Percentiles rank a stretch among this genome's conserved stretches.
These are phyloP conservation scores for Suillus cothurnatus DNA, from an alignment of 768 basidiomycete species.

Conservation along the genomic window DNA sequence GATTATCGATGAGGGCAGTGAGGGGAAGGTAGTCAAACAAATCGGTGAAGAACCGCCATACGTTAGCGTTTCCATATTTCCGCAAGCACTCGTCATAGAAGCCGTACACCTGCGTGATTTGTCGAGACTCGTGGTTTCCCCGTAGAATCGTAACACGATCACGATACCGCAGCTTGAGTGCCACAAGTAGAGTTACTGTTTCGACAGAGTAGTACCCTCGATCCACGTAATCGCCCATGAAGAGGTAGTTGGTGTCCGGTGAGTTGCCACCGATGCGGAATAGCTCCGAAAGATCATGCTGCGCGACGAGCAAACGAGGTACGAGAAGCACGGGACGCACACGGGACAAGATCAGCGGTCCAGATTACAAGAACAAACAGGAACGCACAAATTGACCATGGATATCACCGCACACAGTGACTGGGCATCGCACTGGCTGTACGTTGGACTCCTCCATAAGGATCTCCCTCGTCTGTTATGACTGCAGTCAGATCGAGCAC, in stretches of 20 bases:
- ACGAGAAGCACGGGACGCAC: constrained; percentile 8
- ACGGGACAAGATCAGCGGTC: constrained; percentile 26
- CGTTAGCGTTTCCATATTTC: constrained; percentile 99
- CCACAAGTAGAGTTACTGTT: constrained; percentile 96
- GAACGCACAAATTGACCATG: constrained; percentile 98
- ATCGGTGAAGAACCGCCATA: constrained; percentile 99
- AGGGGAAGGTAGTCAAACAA: constrained; percentile 97
- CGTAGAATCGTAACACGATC: constrained; percentile 97
- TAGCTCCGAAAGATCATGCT: constrained; percentile 99
- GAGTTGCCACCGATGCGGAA: constrained; percentile 99
- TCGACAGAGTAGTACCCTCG: constrained; percentile 99
- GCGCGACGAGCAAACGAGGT: constrained; percentile 23
- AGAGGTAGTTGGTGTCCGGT: constrained; percentile 99
- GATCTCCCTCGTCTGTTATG: constrained; percentile 88
- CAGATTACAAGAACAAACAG: constrained; percentile 21
- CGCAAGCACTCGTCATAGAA: constrained; percentile 99
- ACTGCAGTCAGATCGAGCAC: constrained; percentile 21
- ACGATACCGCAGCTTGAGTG: constrained; percentile 96
- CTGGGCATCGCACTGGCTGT: constrained; percentile 96
- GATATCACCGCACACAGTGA: constrained; percentile 99
- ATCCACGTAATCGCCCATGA: constrained; percentile 99
- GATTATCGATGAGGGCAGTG: constrained; percentile 97
- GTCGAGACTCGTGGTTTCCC: constrained; percentile 98
- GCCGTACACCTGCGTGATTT: constrained; percentile 99
- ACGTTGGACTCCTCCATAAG: constrained; percentile 99